A percentile compares a stretch with the other conserved stretches of the same genome.
phyloP scores from a whole-genome alignment of 75 land plant species.

The Ceratopteris richardii region DNA sequence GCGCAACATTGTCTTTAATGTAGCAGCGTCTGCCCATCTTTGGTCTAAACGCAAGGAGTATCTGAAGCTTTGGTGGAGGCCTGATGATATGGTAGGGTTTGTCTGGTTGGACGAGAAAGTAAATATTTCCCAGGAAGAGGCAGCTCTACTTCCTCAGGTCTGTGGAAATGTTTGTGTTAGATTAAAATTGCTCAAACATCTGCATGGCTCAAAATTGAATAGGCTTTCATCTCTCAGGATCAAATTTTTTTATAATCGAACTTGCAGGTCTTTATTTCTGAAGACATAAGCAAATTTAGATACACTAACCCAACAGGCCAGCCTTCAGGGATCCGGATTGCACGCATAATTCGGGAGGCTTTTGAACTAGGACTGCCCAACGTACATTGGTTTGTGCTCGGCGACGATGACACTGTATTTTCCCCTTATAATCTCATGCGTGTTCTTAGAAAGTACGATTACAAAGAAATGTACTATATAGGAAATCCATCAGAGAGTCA shows the following conservation, averaged over 20 bases:
- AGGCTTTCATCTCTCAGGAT: too few species aligned
- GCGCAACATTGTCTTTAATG: constrained; percentile 51
- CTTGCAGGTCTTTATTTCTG: constrained; percentile 9
- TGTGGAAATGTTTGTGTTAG: neutral
- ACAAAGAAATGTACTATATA: constrained; percentile 30
- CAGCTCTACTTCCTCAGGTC: constrained; percentile 9
- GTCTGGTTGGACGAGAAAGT: constrained; percentile 54
- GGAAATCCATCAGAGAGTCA: constrained; percentile 35
- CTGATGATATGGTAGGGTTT: constrained; percentile 45
- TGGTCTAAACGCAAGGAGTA: constrained; percentile 59
- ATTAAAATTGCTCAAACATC: too few species aligned
- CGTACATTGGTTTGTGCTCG: constrained; percentile 39
- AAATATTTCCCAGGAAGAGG: neutral
- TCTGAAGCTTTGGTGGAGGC: constrained; percentile 61
- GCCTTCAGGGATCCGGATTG: constrained; percentile 30
- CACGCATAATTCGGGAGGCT: constrained; percentile 29
- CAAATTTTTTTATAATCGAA: too few species aligned
- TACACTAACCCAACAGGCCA: constrained; percentile 31
- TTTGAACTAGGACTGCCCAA: constrained; percentile 26
- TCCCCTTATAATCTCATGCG: constrained; percentile 17
- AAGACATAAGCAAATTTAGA: constrained; percentile 20
- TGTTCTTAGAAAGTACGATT: constrained; percentile 34
- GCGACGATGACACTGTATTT: constrained; percentile 40
- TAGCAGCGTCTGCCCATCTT: constrained; percentile 47
- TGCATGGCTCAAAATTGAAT: too few species aligned